These are phyloP conservation scores for Suhomyces faveliae DNA, from an alignment of 805 yeast genomes.

Conservation along the genomic window DNA sequence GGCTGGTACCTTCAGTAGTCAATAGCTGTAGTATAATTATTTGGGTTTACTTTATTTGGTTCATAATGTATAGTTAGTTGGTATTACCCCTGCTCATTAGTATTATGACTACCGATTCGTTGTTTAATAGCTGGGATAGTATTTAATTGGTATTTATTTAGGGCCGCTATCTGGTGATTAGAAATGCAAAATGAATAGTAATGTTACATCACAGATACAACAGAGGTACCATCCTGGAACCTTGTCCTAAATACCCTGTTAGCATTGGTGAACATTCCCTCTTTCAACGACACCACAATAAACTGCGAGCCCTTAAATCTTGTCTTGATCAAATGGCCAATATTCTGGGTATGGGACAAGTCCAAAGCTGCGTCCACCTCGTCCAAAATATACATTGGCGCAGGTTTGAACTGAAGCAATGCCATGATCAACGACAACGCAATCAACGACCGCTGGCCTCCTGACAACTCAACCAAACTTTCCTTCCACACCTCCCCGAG, in stretches of 20 bases:
- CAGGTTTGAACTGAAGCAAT: slow-evolving; percentile 91
- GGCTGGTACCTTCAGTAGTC: no score
- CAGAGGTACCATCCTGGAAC: slow-evolving; percentile 95
- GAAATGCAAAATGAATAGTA: no score
- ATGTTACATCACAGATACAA: slow-evolving; percentile 69
- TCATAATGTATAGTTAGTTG: no score
- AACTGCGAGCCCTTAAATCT: slow-evolving; percentile 94
- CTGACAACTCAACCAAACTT: slow-evolving; percentile 89
- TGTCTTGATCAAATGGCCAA: slow-evolving; percentile 94
- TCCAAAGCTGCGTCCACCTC: slow-evolving; percentile 99
- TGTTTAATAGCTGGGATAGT: no score
- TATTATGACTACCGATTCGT: no score
- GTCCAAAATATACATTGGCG: slow-evolving; percentile 97
- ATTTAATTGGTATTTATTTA: no score
- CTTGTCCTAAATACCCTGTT: slow-evolving; percentile 90
- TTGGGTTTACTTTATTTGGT: no score
- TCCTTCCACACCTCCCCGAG: slow-evolving; percentile 95
- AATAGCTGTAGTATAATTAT: no score
- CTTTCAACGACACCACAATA: slow-evolving; percentile 93
- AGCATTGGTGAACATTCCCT: slow-evolving; percentile 98
- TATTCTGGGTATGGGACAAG: slow-evolving; percentile 94
- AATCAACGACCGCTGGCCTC: slow-evolving; percentile 94
- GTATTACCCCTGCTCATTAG: no score
- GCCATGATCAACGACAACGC: slow-evolving; percentile 97
- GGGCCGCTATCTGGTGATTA: no score